Conservation (phyloP, 306 rosid species). For the Fagus sylvatica region DNA sequence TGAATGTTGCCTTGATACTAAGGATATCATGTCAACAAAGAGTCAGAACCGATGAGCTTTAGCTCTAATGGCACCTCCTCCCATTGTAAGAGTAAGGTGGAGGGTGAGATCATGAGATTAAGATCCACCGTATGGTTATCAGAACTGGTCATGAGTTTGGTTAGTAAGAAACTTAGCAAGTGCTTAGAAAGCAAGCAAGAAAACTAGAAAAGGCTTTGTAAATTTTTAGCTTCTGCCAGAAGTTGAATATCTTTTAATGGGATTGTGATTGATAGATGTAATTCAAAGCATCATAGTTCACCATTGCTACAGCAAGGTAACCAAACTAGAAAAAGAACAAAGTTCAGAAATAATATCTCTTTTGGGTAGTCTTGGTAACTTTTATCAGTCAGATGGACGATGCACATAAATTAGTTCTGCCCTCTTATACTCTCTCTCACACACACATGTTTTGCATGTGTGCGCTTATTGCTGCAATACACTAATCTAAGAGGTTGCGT, state of each 20-base stretch:
- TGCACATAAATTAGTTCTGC: neutral
- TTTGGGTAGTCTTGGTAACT: neutral
- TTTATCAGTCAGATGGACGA: neutral
- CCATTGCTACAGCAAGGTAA: neutral
- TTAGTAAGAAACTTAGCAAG: neutral
- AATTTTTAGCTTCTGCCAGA: neutral
- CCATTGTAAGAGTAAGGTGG: too few relatives aligned
- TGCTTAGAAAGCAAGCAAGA: neutral
- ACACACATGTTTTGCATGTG: neutral
- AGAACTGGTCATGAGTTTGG: neutral
- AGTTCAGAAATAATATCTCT: neutral
- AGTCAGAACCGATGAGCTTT: neutral
- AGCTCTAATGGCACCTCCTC: too few relatives aligned
- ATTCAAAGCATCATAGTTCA: neutral
- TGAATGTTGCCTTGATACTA: neutral
- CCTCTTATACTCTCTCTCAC: neutral
- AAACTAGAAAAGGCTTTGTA: neutral
- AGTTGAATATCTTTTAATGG: neutral
- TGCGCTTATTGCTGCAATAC: conserved; percentile 15
- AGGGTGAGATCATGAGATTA: too few relatives aligned
- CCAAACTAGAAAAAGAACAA: neutral
- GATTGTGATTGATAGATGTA: neutral
- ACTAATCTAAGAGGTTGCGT: conserved; percentile 3
- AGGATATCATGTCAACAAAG: neutral
- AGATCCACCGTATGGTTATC: too few relatives aligned